phyloP scores from a whole-genome alignment of 2,329 filamentous ascomycete species.

The Penicillium sp. region DNA sequence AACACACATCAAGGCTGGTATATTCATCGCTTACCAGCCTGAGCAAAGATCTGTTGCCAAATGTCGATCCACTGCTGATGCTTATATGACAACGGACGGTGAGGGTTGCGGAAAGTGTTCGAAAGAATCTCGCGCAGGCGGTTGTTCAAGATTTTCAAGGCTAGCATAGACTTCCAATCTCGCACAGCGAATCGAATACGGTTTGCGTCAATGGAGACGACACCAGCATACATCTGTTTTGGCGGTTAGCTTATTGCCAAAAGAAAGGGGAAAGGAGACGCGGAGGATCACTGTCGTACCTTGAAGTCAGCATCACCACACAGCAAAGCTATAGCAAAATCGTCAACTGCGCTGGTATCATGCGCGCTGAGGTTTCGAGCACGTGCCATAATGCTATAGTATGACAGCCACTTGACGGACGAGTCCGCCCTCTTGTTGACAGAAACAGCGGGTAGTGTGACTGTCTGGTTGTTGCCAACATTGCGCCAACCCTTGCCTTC shows the following conservation, averaged over 20 bases:
- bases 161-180: slow-evolving; percentile 88
- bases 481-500: slow-evolving; percentile 88
- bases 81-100: slow-evolving; percentile 51
- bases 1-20: not conserved
- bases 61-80: slow-evolving; percentile 72
- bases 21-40: slow-evolving; percentile 24
- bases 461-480: slow-evolving; percentile 85
- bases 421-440: slow-evolving; percentile 69
- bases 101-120: slow-evolving; percentile 57
- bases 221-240: slow-evolving; percentile 73
- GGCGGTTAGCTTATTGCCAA: not conserved
- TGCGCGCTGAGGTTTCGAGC: slow-evolving; percentile 81
- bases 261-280: not conserved
- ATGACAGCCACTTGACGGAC: slow-evolving; percentile 75
- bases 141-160: slow-evolving; percentile 74
- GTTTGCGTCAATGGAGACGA: slow-evolving; percentile 83
- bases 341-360: slow-evolving; percentile 76
- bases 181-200: slow-evolving; percentile 76
- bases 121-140: slow-evolving; percentile 73
- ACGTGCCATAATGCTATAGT: slow-evolving; percentile 93
- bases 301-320: slow-evolving; percentile 88
- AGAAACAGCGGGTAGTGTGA: slow-evolving; percentile 81
- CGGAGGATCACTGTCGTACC: slow-evolving; percentile 46
- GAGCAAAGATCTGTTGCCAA: slow-evolving; percentile 67
- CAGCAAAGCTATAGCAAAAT: slow-evolving; percentile 77